These are phyloP conservation scores for Hyphopichia fennica DNA, from an alignment of 1,139 yeast genomes.

Conservation along the genomic window DNA sequence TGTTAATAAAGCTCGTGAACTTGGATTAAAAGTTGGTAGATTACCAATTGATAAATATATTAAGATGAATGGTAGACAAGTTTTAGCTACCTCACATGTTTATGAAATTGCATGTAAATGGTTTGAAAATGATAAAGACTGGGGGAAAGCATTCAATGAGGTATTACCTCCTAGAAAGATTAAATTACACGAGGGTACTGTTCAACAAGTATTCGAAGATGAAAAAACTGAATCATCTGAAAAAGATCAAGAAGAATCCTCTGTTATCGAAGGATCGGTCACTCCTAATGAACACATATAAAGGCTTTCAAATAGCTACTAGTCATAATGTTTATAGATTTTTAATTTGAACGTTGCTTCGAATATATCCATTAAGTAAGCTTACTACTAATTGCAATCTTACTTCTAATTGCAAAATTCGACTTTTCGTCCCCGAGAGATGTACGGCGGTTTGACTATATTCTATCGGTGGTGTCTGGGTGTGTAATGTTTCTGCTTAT, in stretches of 20 bases:
- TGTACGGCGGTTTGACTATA: too few species aligned
- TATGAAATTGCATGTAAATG: constrained; percentile 82
- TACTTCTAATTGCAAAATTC: too few species aligned
- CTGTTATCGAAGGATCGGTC: too few species aligned
- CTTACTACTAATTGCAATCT: too few species aligned
- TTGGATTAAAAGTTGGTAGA: constrained; percentile 72
- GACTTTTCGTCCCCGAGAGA: too few species aligned
- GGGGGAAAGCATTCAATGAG: constrained; percentile 84
- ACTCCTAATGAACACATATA: too few species aligned
- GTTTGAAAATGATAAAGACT: constrained; percentile 67
- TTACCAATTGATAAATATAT: constrained; percentile 88
- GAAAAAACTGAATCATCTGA: background rate
- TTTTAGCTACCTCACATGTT: constrained; percentile 92
- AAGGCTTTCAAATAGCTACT: too few species aligned
- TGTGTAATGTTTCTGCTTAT: too few species aligned
- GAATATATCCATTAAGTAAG: too few species aligned
- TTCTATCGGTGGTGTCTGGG: too few species aligned
- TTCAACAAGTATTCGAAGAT: background rate
- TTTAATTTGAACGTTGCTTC: too few species aligned
- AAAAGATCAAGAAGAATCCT: background rate
- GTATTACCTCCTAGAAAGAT: constrained; percentile 80
- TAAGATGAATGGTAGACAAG: constrained; percentile 80
- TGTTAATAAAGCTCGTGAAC: constrained; percentile 71
- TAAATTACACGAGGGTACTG: background rate
- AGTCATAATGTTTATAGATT: too few species aligned